Conservation (phyloP, 192 early-diverging fungal species). For the Haplosporangium gracile region DNA sequence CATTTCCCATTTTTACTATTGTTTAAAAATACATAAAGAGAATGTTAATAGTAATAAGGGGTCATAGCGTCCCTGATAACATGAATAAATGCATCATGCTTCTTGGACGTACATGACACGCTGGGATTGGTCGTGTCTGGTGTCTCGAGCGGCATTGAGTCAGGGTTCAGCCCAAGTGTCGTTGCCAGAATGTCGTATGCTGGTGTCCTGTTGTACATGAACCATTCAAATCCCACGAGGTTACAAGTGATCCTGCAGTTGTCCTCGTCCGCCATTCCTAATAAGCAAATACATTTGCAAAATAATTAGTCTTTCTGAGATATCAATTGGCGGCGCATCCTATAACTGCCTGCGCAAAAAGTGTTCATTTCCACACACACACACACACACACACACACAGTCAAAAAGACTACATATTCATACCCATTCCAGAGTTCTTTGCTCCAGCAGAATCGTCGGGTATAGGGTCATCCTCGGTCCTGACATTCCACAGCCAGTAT, state of each 20-base stretch:
- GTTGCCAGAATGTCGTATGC: constrained; percentile 73
- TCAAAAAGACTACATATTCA: background rate
- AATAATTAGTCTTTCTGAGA: background rate
- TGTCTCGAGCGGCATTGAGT: constrained; percentile 22
- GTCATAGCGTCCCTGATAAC: background rate
- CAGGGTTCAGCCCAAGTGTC: constrained; percentile 56
- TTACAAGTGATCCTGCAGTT: constrained; percentile 74
- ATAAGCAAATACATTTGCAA: background rate
- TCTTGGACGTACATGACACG: constrained; percentile 19
- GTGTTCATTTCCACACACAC: background rate
- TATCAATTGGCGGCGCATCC: background rate
- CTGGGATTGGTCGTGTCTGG: constrained; percentile 24
- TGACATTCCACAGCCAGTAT: constrained; percentile 78
- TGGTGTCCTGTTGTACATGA: constrained; percentile 83
- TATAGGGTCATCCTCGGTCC: constrained; percentile 57
- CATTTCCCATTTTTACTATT: constrained; percentile 55
- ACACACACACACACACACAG: background rate
- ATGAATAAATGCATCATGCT: background rate
- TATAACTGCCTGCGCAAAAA: background rate
- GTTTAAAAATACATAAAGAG: background rate
- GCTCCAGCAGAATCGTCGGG: constrained; percentile 43
- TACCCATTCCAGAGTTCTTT: constrained; percentile 30
- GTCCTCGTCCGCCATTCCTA: constrained; percentile 46
- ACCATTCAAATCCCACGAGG: constrained; percentile 84
- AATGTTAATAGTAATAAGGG: background rate